phyloP scores from a whole-genome alignment of 305 asterid genomes.

The Solanum hybrid region DNA sequence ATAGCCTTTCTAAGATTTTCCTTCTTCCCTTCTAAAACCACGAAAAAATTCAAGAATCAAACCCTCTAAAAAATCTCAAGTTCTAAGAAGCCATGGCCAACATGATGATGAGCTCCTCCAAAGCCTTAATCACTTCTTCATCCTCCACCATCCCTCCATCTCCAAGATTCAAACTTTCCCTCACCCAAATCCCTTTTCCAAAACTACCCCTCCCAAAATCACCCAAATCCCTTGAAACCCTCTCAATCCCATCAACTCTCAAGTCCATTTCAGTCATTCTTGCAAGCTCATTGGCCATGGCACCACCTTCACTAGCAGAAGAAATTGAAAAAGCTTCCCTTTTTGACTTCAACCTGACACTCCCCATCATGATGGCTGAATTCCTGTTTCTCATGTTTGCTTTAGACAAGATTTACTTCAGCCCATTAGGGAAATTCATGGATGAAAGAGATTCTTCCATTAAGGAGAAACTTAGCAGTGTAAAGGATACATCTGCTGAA shows the following conservation, averaged over 20 bases:
- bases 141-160: slow-evolving; percentile 9
- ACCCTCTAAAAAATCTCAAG: neutral
- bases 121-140: slow-evolving; percentile 12
- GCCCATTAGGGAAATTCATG: slow-evolving; percentile 84
- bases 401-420: slow-evolving; percentile 73
- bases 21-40: neutral
- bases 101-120: slow-evolving; percentile 40
- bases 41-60: neutral
- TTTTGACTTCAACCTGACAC: slow-evolving; percentile 82
- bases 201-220: slow-evolving; percentile 30
- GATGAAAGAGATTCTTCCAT: slow-evolving; percentile 77
- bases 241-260: slow-evolving; percentile 11
- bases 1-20: slow-evolving; percentile 16
- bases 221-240: slow-evolving; percentile 31
- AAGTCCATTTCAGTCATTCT: slow-evolving; percentile 33
- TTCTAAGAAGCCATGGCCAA: slow-evolving; percentile 18
- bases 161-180: slow-evolving; percentile 18
- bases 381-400: slow-evolving; percentile 83
- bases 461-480: slow-evolving; percentile 61
- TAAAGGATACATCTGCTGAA: slow-evolving; percentile 80
- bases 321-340: slow-evolving; percentile 72
- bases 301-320: slow-evolving; percentile 72
- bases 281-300: slow-evolving; percentile 52
- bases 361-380: slow-evolving; percentile 69
- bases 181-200: slow-evolving; percentile 24